Evolutionary conservation across 257 asterid genomes (phyloP), one percentile per base, ranked within the genome.

Genomic region (Nicotiana tomentosiformis): DNA sequence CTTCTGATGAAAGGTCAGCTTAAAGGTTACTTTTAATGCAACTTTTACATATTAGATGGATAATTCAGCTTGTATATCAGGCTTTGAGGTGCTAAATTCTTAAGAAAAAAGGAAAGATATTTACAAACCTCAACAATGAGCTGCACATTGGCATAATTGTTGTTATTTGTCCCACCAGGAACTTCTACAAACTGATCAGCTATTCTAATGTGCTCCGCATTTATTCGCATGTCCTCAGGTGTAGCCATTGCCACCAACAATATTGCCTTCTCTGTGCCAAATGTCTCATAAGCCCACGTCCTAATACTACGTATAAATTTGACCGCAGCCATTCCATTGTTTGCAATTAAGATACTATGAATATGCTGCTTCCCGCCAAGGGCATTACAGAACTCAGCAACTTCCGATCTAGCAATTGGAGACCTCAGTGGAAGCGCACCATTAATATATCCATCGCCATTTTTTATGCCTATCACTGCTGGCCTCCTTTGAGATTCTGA

Each of bases 311-410:
- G 93, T 57, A 95, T 95, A 89, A 96, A 96, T 87, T 96, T 96
- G 65, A 96, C 99, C 23, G 99, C 98, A 72, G 99, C 99, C 99
- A 96, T 96, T 84, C 99, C 99, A 85, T 96, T 96, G 91, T 96
- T 96, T 78, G 99, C 97, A 72, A 96, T 91, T 88, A 96, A 92
- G 74, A 96, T 94, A 86, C 99, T 96, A 87, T 90, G 97, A 82
- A 96, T 91, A 29, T 97, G 91, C 72, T 89, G 89, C 84, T 89
- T 90, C 68, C 99, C 99, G 3, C 97, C 96, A 66, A 96, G 97
- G 78, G 97, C 87, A 56, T 39, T 70, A 86, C 98, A 96, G 87
- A 96, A 96, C 77, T 91, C 97, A 43, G 89, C 95, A 88, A 96
- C 93, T 84, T 90, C 93, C 18, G 95, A 72, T 32, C 84, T 87